Evolutionary conservation across 75 land plant species (phyloP), one percentile per base, ranked within the genome.

Genomic region (Larix kaempferi): DNA sequence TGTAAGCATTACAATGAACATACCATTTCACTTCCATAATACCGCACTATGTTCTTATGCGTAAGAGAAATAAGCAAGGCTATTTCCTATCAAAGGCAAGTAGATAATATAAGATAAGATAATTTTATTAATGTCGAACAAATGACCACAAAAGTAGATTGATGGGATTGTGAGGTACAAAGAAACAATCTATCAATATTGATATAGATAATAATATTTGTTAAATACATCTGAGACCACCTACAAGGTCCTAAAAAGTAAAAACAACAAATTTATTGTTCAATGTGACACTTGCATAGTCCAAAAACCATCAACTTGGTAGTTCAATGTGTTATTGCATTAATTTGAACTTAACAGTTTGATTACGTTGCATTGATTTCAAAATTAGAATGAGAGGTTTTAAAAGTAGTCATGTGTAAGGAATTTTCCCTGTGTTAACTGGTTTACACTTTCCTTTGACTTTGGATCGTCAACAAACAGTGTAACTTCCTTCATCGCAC

Each of bases 401-500:
- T 52, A 57, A 74, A 7, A 66, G 16, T 17, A 17, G 35, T 6
- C 19, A 35, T n/a, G n/a, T 23, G 35, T 56, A 29, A 27, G 17
- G 58, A 26, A 63, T 73, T 60, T 78, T 81, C 88, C 96, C 84
- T 94, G 96, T 62, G 64, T 72, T 64, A 94, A 80, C 67, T 94
- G 96, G 78, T 91, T 88, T 76, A 85, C 90, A 84, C 92, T 88
- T 84, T 94, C 96, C 74, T 83, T 94, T 56, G 99, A 96, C 84
- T 96, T 93, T 58, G 90, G 82, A 87, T 96, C 96, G 86, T 96
- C 99, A 37, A 90, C 81, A 78, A 94, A 85, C 76, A 96, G 76
- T 23, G 89, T 86, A 44, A 96, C 99, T 78, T 96, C 99, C 80
- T 96, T 96, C 94, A 96, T 96, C 44, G 99, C 99, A 90, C 97